phyloP scores from a whole-genome alignment of 495 filamentous ascomycete genomes.

The Penicillium robsamsonii region DNA sequence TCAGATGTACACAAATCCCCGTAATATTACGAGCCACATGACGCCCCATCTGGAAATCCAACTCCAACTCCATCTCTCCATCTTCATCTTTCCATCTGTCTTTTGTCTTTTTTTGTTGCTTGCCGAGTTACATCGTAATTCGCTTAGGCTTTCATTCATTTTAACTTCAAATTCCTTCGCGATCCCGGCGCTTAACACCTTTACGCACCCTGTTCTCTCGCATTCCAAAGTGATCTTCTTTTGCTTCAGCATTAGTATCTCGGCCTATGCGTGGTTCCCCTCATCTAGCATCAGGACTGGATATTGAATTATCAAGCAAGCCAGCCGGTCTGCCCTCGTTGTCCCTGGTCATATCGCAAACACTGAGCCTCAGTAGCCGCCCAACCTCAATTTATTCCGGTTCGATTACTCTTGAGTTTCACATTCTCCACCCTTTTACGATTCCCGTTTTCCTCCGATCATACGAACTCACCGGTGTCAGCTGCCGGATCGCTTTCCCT shows the following conservation, averaged over 20 bases:
- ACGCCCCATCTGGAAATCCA: slow-evolving; percentile 24
- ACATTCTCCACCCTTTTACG: not conserved
- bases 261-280: slow-evolving; percentile 12
- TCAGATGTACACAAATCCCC: slow-evolving; percentile 13
- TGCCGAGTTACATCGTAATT: slow-evolving; percentile 5
- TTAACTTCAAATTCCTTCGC: slow-evolving; percentile 2
- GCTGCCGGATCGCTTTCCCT: not conserved
- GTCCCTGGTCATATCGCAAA: not conserved
- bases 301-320: slow-evolving; percentile 2
- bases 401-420: not conserved
- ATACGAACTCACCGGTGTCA: not conserved
- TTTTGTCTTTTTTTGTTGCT: slow-evolving; percentile 9
- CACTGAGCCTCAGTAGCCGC: slow-evolving; percentile 8
- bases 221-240: slow-evolving; percentile 10
- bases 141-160: slow-evolving; percentile 17
- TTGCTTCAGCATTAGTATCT: slow-evolving; percentile 10
- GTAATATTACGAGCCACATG: slow-evolving; percentile 35
- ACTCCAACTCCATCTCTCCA: slow-evolving; percentile 13
- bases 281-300: not conserved
- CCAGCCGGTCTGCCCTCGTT: slow-evolving; percentile 9
- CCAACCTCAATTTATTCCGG: slow-evolving; percentile 2
- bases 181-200: slow-evolving; percentile 9
- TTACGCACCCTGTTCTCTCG: not conserved
- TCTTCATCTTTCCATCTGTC: slow-evolving; percentile 13
- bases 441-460: not conserved